Base-by-base conservation (phyloP, 768 basidiomycete species). In the Rhodotorula graminis region DNA sequence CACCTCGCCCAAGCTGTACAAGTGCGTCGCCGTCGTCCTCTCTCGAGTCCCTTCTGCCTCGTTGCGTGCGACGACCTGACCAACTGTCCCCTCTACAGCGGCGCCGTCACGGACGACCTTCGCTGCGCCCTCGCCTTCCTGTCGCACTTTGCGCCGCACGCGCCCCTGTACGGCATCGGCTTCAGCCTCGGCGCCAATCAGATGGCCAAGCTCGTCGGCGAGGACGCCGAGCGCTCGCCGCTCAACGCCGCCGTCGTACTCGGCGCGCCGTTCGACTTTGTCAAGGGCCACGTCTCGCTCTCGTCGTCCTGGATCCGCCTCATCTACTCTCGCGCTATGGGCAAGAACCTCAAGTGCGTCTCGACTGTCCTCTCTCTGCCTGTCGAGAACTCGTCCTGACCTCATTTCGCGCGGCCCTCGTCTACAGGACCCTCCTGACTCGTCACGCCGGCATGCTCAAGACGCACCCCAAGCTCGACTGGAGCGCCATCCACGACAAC, bases 161-260 rank as follows among this genome's bases (percentile, higher is more conserved):
- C 95, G 0, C 90, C 89, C 8, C 82, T 97, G 50, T 81, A 95
- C 27, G 95, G 91, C 23, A 81, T 96, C 18, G 92, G 94, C 14
- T 98, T 95, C 83, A 96, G 93, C 9, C 86, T 99, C 50, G 96
- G 95, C 56, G 90, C 93, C 56, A 92, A 91, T 80, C 90, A 97
- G 49, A 82, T 98, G 76, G 90, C 92, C 47, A 86, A 91, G 73
- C 96, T 96, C 80, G 67, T 68, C 27, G 75, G 72, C 23, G 75
- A 73, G 8, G 60, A 65, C 16, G 67, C 57, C 10, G 69, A 65
- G 18, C 44, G 40, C 25, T 65, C 69, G 4, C 72, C 69, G 9
- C 80, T 93, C 46, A 81, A 81, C 65, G 86, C 88, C 9, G 90
- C 86, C 44, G 89, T 88, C 81, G 86, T 85, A 27, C 82, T 93